Evolutionary conservation across 2,329 filamentous ascomycete genomes (phyloP), one percentile per base, ranked within the genome.

Genomic region (Colletotrichum sp.): DNA sequence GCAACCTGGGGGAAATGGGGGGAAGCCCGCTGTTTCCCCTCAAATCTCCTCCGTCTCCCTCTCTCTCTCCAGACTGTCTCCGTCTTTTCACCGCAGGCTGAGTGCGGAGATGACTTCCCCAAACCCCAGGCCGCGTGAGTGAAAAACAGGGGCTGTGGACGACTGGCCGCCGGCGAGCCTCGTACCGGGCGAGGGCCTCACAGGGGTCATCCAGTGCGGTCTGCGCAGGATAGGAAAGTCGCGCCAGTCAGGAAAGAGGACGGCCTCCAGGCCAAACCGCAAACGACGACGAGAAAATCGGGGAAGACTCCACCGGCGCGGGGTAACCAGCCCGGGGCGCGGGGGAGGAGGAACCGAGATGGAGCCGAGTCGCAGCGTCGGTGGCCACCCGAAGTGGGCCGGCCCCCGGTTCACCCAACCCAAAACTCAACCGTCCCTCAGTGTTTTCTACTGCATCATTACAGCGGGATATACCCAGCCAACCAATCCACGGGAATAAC

Each of bases 271-370:
- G 32, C 32, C 39, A 68, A 69, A 68, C 36, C 36, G 16, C 34
- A 60, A 61, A n/a, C 30, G 43, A 32, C 18, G 15, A 55, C 12
- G 22, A 48, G 43, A 74, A 66, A 74, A 74, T 70, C 71, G 71
- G 71, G 67, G 73, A 67, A 55, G n/a, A 12, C 69, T 56, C 73
- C 73, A 73, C 73, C 22, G 56, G 56, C 73, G 73, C 73, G 70
- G 73, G 73, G 73, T 75, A 75, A 75, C 55, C 61, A 22, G 43
- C 56, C 73, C 73, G 56, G 73, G 64, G 70, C 70, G 70, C 73
- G 73, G 73, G 73, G 70, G 73, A 75, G 70, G 73, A 75, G 69
- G 56, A 67, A 30, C 73, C 73, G 73, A 75, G 73, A 39, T 66
- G 55, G 22, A 55, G 68, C 30, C 68, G 72, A 55, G 43, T 56